A percentile compares a stretch with the other conserved stretches of the same genome.
These are phyloP conservation scores for Triticum timopheevii DNA, from an alignment of 176 grass and related monocot genomes.

Conservation along the genomic window DNA sequence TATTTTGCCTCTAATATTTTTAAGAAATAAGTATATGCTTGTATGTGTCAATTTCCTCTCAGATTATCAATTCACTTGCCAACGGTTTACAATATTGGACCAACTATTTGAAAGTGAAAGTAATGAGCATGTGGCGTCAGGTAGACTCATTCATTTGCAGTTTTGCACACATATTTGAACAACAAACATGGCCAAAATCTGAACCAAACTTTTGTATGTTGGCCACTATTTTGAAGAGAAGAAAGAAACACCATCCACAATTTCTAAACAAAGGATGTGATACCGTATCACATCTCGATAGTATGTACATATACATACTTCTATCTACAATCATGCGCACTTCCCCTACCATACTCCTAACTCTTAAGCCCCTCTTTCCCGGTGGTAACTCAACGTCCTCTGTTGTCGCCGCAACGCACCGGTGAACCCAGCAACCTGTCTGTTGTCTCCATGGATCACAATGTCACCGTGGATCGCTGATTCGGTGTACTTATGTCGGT, in stretches of 20 bases:
- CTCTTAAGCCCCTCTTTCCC: slow-evolving; percentile 48
- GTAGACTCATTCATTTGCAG: not conserved
- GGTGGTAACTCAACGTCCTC: slow-evolving; percentile 40
- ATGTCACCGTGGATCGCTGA: slow-evolving; percentile 49
- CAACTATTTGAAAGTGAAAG: not conserved
- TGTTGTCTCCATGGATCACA: slow-evolving; percentile 29
- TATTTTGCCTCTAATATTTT: not conserved
- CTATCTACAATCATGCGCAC: not conserved
- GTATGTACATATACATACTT: not conserved
- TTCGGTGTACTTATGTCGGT: slow-evolving; percentile 51
- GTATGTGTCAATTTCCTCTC: not conserved
- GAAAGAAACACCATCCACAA: not conserved
- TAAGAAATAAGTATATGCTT: not conserved
- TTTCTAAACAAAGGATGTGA: slow-evolving; percentile 19
- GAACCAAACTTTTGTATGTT: slow-evolving; percentile 22
- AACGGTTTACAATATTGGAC: not conserved
- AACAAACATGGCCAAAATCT: slow-evolving; percentile 21
- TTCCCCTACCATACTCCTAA: not conserved
- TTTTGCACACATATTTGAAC: slow-evolving; percentile 15
- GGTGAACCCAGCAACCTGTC: slow-evolving; percentile 22
- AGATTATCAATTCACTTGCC: not conserved
- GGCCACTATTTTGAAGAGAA: slow-evolving; percentile 15
- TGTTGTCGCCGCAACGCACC: slow-evolving; percentile 16
- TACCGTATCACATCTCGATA: slow-evolving; percentile 36
- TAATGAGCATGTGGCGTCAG: not conserved